Evolutionary conservation across 306 rosid species (phyloP), one percentile per base, ranked within the genome.

Genomic region (Arachis hypogaea): DNA sequence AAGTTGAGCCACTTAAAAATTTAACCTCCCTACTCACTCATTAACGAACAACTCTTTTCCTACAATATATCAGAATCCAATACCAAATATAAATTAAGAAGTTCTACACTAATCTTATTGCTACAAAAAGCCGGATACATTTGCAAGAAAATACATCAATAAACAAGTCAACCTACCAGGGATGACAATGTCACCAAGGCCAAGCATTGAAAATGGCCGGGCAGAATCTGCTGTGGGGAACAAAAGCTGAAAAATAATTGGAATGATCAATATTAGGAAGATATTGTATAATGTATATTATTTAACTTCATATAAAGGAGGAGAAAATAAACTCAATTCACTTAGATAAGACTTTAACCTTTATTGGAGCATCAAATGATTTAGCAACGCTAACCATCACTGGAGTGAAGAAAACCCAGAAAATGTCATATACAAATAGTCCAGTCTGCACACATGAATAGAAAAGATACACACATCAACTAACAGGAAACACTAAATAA

Each of bases 371-470:
- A 60, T 90, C 96, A 68, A 92, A 92, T 71, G 98, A 92, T 82
- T 92, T 90, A 14, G 96, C 96, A 60, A 90, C 96, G 41, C 96
- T 90, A 68, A 90, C 96, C 96, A 90, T 90, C 77, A 90, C 96
- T 6, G 96, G 96, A 18, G 93, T 90, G 79, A 90, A 90, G 90
- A 90, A 90, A 66, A 90, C 92, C 96, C 96, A 90, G 91, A 92
- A 92, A 71, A 92, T 90, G 83, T 92, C 94, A 41, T 92, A 92
- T 11, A 92, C 86, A 59, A 92, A 90, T 36, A 92, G 94, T 45
- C 98, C 96, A 66, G 84, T 89, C 96, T 88, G 84, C 71, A 74
- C 56, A 77, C 16, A 67, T 16, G 65, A 22, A 22, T 22, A 22
- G 28, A 22, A 22, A 22, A 22, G 28, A 22, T 22, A 22, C 28